Conservation (phyloP, 352 stramenopile genomes). For the Globisporangium solare region DNA sequence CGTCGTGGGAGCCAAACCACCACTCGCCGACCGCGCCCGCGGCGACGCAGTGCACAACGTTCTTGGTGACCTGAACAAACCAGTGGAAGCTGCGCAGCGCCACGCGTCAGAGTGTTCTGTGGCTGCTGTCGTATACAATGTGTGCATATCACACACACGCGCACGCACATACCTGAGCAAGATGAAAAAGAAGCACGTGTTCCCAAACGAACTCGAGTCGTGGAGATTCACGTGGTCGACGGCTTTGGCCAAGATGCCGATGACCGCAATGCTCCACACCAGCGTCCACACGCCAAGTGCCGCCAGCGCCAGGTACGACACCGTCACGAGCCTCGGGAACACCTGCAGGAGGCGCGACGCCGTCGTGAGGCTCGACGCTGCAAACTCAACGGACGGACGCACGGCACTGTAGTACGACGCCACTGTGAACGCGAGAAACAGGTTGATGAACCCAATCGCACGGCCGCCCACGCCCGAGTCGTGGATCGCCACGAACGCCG, state of each 20-base stretch:
- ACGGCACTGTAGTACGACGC: conserved; percentile 63
- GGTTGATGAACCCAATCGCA: conserved; percentile 76
- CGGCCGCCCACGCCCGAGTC: conserved; percentile 71
- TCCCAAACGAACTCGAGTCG: conserved; percentile 62
- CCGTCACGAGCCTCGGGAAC: conserved; percentile 67
- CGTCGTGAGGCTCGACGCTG: conserved; percentile 67
- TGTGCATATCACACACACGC: neutral
- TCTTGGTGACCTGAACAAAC: conserved; percentile 82
- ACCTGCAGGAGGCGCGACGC: conserved; percentile 67
- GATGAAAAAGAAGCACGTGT: conserved; percentile 82
- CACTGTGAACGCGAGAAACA: conserved; percentile 68
- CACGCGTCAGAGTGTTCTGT: neutral
- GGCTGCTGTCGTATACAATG: neutral
- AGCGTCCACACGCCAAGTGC: conserved; percentile 68
- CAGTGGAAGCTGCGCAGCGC: conserved; percentile 57
- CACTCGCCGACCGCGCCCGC: conserved; percentile 79
- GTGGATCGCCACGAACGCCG: conserved; percentile 51
- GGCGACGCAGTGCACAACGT: conserved; percentile 82
- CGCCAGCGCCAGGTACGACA: conserved; percentile 58
- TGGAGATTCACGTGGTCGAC: conserved; percentile 26
- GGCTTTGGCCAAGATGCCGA: conserved; percentile 66
- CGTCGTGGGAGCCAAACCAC: conserved; percentile 78
- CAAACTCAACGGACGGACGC: conserved; percentile 70
- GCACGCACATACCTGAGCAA: conserved; percentile 53
- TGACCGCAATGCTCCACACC: conserved; percentile 69